Percentiles rank a stretch among this genome's conserved stretches.
These are phyloP conservation scores for Naganishia sp. DNA, from an alignment of 1,284 basidiomycete species.

Conservation along the genomic window DNA sequence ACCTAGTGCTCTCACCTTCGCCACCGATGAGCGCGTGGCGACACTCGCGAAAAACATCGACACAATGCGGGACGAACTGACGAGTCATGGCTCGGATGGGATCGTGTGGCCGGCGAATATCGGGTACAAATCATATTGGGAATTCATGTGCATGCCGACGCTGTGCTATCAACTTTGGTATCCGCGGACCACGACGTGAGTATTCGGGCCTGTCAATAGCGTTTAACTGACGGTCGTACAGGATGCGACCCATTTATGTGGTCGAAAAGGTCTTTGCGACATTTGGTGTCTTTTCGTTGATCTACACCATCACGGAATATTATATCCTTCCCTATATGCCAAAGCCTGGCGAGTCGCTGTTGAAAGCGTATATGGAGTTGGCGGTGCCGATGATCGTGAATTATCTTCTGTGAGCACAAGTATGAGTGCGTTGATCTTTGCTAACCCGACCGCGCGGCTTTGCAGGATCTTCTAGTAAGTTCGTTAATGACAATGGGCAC, in stretches of 20 bases:
- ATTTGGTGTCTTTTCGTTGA: conserved; percentile 89
- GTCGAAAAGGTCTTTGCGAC: conserved; percentile 94
- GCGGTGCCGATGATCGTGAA: conserved; percentile 86
- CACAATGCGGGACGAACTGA: conserved; percentile 74
- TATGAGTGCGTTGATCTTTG: background rate
- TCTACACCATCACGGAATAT: conserved; percentile 86
- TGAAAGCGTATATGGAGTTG: conserved; percentile 77
- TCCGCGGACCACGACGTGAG: conserved; percentile 78
- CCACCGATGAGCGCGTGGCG: conserved; percentile 69
- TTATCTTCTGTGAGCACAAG: conserved; percentile 51
- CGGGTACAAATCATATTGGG: conserved; percentile 76
- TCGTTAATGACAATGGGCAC: background rate
- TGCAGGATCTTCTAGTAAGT: conserved; percentile 51
- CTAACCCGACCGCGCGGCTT: conserved; percentile 11
- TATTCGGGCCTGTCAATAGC: conserved; percentile 2
- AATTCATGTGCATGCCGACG: conserved; percentile 87
- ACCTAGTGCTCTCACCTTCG: conserved; percentile 66
- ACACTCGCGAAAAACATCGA: conserved; percentile 73
- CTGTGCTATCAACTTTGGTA: conserved; percentile 97
- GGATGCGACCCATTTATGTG: conserved; percentile 85
- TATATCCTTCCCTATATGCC: conserved; percentile 85
- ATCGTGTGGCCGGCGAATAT: conserved; percentile 85
- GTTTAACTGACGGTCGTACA: conserved; percentile 42
- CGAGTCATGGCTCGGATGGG: conserved; percentile 62
- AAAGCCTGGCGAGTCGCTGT: conserved; percentile 67